Conservation (phyloP, 768 basidiomycete species). For the Trametes maxima region DNA sequence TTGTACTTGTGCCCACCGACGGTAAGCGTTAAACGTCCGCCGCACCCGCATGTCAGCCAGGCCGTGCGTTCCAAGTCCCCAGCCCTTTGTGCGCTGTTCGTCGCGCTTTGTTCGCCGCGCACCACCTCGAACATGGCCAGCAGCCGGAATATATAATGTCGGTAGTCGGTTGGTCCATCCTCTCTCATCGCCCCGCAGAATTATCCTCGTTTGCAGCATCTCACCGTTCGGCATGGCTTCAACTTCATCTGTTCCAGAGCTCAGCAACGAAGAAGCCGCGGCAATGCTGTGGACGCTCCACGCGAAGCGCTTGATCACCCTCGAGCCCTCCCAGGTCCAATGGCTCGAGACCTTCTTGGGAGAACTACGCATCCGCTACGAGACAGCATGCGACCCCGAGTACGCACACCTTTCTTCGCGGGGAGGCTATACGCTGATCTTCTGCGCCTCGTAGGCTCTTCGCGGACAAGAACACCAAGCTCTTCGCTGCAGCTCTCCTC, state of each 20-base stretch:
- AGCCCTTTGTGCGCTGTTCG: too few relatives aligned
- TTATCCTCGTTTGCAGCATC: background rate
- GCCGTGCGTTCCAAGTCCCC: too few relatives aligned
- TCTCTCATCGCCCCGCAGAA: too few relatives aligned
- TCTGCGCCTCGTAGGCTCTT: background rate
- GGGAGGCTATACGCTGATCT: background rate
- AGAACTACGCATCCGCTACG: background rate
- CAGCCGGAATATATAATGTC: too few relatives aligned
- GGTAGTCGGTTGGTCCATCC: too few relatives aligned
- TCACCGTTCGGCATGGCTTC: background rate
- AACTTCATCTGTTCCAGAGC: background rate
- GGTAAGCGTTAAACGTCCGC: too few relatives aligned
- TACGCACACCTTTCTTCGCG: background rate
- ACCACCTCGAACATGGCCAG: too few relatives aligned
- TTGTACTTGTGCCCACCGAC: too few relatives aligned
- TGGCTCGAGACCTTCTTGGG: background rate
- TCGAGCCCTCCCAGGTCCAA: background rate
- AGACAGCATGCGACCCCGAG: background rate
- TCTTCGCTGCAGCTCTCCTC: background rate
- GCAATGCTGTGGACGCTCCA: background rate
- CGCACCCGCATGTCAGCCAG: too few relatives aligned
- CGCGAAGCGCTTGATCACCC: background rate
- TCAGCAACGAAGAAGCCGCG: background rate
- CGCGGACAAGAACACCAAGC: background rate
- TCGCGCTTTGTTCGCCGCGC: too few relatives aligned